These are phyloP conservation scores for Rhynchospora tenuis DNA, from an alignment of 176 grass and related monocot genomes.

Conservation along the genomic window DNA sequence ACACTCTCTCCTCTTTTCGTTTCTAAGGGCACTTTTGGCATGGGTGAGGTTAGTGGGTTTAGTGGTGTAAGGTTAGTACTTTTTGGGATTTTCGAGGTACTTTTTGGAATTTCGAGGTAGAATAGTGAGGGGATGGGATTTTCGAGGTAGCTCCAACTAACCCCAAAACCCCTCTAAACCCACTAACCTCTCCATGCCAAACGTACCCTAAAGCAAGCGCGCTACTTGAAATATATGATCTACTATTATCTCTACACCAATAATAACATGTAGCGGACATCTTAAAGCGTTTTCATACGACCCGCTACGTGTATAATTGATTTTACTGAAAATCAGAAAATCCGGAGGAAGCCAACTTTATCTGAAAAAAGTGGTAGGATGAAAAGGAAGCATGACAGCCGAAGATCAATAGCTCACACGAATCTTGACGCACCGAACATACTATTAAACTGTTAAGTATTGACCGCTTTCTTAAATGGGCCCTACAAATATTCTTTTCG, in stretches of 20 bases:
- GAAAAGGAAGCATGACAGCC: neutral
- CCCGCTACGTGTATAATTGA: neutral
- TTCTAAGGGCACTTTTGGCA: too few species aligned
- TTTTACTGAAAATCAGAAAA: neutral
- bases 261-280: neutral
- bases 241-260: neutral
- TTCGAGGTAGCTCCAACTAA: too few species aligned
- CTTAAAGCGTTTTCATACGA: neutral
- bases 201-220: neutral
- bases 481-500: neutral
- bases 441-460: neutral
- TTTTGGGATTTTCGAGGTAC: too few species aligned
- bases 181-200: too few species aligned
- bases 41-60: too few species aligned
- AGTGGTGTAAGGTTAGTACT: too few species aligned
- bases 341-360: neutral
- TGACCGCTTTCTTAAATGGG: slow-evolving; percentile 1
- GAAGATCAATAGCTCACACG: neutral
- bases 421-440: neutral
- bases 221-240: neutral
- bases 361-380: neutral
- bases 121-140: too few species aligned
- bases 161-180: too few species aligned
- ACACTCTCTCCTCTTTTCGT: neutral
- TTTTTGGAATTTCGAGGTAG: too few species aligned